Base-by-base conservation (phyloP, 179 eudicot species). In the Patellifolia procumbens region DNA sequence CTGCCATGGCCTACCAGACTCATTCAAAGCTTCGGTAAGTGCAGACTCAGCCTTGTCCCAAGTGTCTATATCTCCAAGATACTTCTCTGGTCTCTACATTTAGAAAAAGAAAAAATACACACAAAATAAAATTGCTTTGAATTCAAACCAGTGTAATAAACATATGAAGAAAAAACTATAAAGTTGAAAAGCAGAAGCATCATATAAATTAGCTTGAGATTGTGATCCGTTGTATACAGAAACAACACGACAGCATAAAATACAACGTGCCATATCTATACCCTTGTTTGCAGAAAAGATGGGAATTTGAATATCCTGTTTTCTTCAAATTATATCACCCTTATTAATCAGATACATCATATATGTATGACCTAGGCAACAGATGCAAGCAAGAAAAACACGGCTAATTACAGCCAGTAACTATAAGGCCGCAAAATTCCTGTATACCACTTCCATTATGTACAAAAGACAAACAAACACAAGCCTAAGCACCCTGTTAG, bases 31-130 rank as follows among this genome's bases (percentile, higher is more conserved):
- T 86, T 90, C 97, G 49, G 88, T 79, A 48, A 95, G 97, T 68
- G 91, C 91, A 80, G 92, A 87, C 84, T 95, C 99, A 12, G 99
- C 99, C 78, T 84, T 89, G 7, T 95, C 88, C 99, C 99, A 95
- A 68, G 93, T 85, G 82, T 82, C 87, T 22, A 87, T 13, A 34
- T 93, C 97, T 43, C 99, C 97, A 61, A 93, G 91, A 84, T 77
- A 93, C 59, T 93, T 93, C 79, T 95, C 99, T 49, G 99, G 97
- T 89, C 99, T 93, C 98, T 94, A 77, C 0, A 74, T 51, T 2
- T 13, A 3, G 4, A 49, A 49, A 13, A 49, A 17, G 17, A 13
- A 49, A 49, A 49, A 49, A 17, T 49, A 58, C 0, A 2, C 7
- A n/a, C n/a, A 1, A 55, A 5, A 20, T 1, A n/a, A n/a, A n/a